Evolutionary conservation across 2,329 filamentous ascomycete species (phyloP).

Genomic region (Colletotrichum sp.): DNA sequence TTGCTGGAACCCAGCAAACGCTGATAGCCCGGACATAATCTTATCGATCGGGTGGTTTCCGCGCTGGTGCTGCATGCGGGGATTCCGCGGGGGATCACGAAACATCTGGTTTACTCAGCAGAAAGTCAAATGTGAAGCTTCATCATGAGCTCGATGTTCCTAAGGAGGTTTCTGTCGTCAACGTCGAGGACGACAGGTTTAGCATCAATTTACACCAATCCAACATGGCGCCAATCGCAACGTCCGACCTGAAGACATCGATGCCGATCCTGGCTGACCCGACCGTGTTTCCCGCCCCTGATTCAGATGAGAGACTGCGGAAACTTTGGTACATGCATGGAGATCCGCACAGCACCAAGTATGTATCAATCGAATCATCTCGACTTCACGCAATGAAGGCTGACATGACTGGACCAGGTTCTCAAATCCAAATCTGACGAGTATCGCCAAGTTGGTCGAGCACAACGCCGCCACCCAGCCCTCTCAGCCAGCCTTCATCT

Average conservation of each 20-base stretch:
- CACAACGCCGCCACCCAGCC: not conserved
- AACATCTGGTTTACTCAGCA: not conserved
- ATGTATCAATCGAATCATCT: not conserved
- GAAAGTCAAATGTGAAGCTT: not conserved
- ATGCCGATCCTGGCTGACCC: not conserved
- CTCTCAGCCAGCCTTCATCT: not conserved
- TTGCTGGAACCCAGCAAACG: not conserved
- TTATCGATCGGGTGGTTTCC: not conserved
- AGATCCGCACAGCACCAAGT: conserved; percentile 3
- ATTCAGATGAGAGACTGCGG: not conserved
- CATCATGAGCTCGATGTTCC: not conserved
- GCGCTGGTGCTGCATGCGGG: not conserved
- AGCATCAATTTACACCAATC: no score
- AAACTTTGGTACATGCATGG: conserved; percentile 4
- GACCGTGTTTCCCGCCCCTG: not conserved
- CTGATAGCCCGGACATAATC: not conserved
- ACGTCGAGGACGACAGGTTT: not conserved
- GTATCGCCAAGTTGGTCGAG: not conserved
- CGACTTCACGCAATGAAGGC: not conserved
- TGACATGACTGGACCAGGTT: not conserved
- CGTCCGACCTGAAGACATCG: not conserved
- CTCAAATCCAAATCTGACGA: not conserved
- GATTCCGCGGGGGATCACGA: not conserved
- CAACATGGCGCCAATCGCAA: conserved; percentile 12
- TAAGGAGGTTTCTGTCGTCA: accelerated